phyloP scores from a whole-genome alignment of 208 protist genomes.

The Acanthamoeba healyi region DNA sequence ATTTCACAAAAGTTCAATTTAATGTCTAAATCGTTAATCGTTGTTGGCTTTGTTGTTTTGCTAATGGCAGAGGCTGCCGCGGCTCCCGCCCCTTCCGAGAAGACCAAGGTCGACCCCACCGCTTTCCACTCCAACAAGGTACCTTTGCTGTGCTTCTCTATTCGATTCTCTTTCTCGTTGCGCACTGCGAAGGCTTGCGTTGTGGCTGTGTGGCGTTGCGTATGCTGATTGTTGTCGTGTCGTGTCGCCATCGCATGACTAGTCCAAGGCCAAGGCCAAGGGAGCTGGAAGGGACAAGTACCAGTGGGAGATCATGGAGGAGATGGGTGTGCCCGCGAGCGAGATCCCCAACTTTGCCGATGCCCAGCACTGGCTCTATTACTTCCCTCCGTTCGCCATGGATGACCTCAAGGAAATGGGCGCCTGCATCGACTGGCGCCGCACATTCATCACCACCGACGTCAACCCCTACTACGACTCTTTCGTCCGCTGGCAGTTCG shows the following conservation, averaged over 20 bases:
- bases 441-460: slow-evolving; percentile 99
- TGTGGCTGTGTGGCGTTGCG: too few species aligned
- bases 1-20: not conserved
- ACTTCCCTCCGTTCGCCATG: slow-evolving; percentile 98
- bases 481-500: slow-evolving; percentile 99
- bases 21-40: too few species aligned
- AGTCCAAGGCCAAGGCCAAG: slow-evolving; percentile 93
- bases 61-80: not conserved
- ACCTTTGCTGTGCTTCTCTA: not conserved
- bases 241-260: not conserved
- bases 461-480: slow-evolving; percentile 99
- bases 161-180: too few species aligned
- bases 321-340: slow-evolving; percentile 95
- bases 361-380: slow-evolving; percentile 98
- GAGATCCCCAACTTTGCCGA: slow-evolving; percentile 99
- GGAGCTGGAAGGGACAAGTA: slow-evolving; percentile 91
- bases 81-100: slow-evolving; percentile 13
- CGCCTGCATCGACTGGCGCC: slow-evolving; percentile 97
- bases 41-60: not conserved
- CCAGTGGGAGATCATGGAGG: slow-evolving; percentile 99
- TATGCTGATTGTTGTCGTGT: not conserved
- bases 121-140: slow-evolving; percentile 62
- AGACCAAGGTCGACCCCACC: slow-evolving; percentile 72
- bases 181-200: too few species aligned
- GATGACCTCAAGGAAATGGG: slow-evolving; percentile 97